Conservation (phyloP, 2,329 filamentous ascomycete genomes). For the Pyrenophora seminiperda region DNA sequence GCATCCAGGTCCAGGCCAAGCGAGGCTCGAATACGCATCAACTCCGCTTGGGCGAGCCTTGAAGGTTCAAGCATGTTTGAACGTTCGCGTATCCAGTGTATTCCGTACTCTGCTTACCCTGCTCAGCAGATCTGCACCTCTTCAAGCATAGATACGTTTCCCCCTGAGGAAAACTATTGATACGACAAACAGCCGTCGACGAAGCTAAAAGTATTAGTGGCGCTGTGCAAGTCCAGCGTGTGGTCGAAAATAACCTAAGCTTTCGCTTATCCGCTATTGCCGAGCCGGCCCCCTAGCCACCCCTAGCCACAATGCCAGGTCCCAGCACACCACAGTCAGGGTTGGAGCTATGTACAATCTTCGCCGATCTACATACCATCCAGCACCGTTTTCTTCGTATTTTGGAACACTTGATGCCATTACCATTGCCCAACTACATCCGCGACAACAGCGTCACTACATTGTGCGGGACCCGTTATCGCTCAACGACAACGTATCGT, state of each 20-base stretch:
- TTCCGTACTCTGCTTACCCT: too few species aligned
- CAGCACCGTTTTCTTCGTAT: too few species aligned
- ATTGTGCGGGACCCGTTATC: too few species aligned
- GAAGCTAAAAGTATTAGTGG: constrained; percentile 10
- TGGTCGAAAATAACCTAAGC: constrained; percentile 19
- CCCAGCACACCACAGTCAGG: too few species aligned
- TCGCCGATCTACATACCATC: background rate
- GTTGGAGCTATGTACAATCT: too few species aligned
- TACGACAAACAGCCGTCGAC: constrained; percentile 17
- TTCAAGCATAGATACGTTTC: constrained; percentile 1
- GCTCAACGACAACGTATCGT: too few species aligned
- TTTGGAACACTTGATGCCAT: too few species aligned
- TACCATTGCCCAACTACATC: too few species aligned
- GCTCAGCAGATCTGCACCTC: background rate
- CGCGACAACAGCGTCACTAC: too few species aligned
- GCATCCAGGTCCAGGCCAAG: constrained; percentile 8
- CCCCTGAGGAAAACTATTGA: constrained; percentile 17
- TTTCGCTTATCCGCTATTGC: constrained; percentile 18
- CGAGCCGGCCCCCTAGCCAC: constrained; percentile 4
- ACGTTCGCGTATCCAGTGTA: constrained; percentile 7
- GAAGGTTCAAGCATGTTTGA: constrained; percentile 5
- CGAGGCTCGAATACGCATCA: background rate
- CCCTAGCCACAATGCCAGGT: background rate
- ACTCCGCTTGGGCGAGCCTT: background rate
- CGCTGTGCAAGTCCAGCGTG: constrained; percentile 9